Evolutionary conservation across 192 early-diverging fungal genomes (phyloP), one percentile per base, ranked within the genome.

Genomic region (Entomortierella lignicola): DNA sequence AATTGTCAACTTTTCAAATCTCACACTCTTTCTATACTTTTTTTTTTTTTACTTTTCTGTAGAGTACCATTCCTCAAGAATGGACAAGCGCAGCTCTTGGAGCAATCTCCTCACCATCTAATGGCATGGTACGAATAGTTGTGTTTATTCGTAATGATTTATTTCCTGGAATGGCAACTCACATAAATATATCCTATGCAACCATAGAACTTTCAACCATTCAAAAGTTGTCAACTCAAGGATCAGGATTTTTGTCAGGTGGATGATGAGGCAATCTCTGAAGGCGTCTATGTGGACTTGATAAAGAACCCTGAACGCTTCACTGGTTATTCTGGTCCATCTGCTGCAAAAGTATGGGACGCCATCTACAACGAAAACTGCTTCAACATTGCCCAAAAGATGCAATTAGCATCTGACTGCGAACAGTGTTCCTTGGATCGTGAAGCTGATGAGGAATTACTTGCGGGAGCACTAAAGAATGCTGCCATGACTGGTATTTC

Each of bases 351-450:
- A 32, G 91, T 99, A 17, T 99, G 97, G 97, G 87, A 89, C 55
- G 88, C 95, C 21, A 96, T 99, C 29, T 99, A 99, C 77, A 84
- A 92, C 67, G 94, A 99, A 68, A 99, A 98, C 84, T 99, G 97
- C 71, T 98, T 98, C 82, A 90, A 91, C 69, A 85, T 92, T 20
- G 80, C 83, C 11, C 77, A 82, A 72, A 86, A 77, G 72, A 90
- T 86, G 91, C 88, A 54, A 72, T 79, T 29, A 50, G 82, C 53
- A 30, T 63, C 73, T 0, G 66, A 83, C 69, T 69, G 82, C 81
- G 53, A 87, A 73, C 50, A 80, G 80, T 67, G 71, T 41, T 73
- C 85, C 62, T 10, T 71, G 67, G 21, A 85, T 82, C 71, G 84
- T 62, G 47, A 85, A 64, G 52, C 77, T 21, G 54, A 64, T 10